Percentiles rank a stretch among this genome's conserved stretches.
phyloP scores from a whole-genome alignment of 345 rosid species.

The Corchorus capsularis region DNA sequence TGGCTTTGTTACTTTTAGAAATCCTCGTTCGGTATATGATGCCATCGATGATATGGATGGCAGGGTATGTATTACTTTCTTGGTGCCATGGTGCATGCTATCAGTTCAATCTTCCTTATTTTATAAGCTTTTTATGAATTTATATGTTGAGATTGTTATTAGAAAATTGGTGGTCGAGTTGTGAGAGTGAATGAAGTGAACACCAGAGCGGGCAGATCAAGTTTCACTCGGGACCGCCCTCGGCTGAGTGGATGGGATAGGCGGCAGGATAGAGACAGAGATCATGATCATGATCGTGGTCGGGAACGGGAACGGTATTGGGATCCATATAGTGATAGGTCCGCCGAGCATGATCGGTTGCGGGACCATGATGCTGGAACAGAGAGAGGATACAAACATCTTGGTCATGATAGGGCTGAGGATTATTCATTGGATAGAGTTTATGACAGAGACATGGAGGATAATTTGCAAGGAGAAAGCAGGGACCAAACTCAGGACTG shows the following conservation, averaged over 20 bases:
- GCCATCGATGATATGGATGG: conserved; percentile 91
- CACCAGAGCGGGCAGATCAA: conserved; percentile 63
- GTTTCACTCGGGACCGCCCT: conserved; percentile 40
- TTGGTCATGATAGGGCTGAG: conserved; percentile 42
- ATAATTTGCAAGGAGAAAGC: conserved; percentile 39
- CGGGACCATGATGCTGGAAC: conserved; percentile 43
- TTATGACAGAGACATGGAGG: conserved; percentile 44
- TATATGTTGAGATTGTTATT: conserved; percentile 34
- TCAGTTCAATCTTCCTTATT: neutral
- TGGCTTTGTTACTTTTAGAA: conserved; percentile 80
- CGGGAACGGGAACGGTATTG: conserved; percentile 42
- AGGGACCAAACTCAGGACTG: conserved; percentile 30
- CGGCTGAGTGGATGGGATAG: conserved; percentile 44
- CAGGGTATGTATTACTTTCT: conserved; percentile 53
- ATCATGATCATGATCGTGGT: conserved; percentile 44
- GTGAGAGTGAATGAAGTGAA: conserved; percentile 84
- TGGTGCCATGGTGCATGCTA: neutral
- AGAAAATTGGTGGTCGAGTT: conserved; percentile 73
- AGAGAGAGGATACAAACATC: conserved; percentile 51
- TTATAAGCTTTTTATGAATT: conserved; percentile 17
- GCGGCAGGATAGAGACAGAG: conserved; percentile 57
- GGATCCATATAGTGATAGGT: conserved; percentile 53
- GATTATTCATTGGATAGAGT: conserved; percentile 50
- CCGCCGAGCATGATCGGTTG: conserved; percentile 60
- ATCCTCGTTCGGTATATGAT: conserved; percentile 73